Evolutionary conservation across 2,329 filamentous ascomycete genomes (phyloP).

Genomic region (Ophidiomyces ophidiicola): DNA sequence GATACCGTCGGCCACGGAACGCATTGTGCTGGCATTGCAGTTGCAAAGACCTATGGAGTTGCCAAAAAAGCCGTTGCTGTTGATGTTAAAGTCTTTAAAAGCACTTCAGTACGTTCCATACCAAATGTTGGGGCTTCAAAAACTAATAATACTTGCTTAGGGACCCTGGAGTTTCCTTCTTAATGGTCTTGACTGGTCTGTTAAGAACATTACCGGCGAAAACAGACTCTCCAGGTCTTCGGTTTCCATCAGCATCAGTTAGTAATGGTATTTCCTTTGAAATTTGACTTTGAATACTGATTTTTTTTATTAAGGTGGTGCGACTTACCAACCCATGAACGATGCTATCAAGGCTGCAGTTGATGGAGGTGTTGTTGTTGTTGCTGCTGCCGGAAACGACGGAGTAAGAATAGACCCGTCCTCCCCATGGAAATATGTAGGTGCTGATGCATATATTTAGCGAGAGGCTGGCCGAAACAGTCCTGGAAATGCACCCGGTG

Average conservation of each 20-base stretch:
- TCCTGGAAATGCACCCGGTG: conserved; percentile 5
- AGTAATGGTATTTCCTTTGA: neutral
- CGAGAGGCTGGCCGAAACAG: conserved; percentile 5
- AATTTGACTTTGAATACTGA: neutral
- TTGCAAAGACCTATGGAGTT: conserved; percentile 97
- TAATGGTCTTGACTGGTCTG: conserved; percentile 5
- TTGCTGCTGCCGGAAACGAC: conserved; percentile 95
- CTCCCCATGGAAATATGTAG: conserved; percentile 53
- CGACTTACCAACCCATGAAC: conserved; percentile 44
- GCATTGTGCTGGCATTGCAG: conserved; percentile 96
- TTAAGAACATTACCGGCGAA: conserved; percentile 6
- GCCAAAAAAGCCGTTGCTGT: conserved; percentile 97
- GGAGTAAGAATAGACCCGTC: conserved; percentile 99
- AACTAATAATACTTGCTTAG: neutral
- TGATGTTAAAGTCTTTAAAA: conserved; percentile 85
- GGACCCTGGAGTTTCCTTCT: conserved; percentile 7
- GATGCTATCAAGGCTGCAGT: conserved; percentile 89
- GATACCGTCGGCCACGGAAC: conserved; percentile 98
- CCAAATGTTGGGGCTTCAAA: neutral
- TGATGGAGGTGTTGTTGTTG: conserved; percentile 84
- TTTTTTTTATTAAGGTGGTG: conserved; percentile 1
- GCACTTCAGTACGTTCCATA: neutral
- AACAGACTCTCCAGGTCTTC: conserved; percentile 1
- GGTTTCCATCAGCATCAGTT: conserved; percentile 8
- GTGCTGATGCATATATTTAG: conserved; percentile 3